Evolutionary conservation across 2,329 filamentous ascomycete species (phyloP).

Genomic region (Fusarium abutilonis): DNA sequence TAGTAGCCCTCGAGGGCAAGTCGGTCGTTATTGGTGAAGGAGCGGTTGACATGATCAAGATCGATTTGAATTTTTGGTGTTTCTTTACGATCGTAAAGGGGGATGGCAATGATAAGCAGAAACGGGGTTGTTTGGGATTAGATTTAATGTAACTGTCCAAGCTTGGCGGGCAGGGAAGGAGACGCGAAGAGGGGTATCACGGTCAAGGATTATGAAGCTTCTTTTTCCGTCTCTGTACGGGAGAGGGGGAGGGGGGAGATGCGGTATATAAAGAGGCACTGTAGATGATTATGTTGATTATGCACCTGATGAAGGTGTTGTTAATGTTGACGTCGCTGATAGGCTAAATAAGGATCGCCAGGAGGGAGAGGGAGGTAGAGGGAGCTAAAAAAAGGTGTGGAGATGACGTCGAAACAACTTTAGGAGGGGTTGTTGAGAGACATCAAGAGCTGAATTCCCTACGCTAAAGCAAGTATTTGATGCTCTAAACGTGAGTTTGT

Average conservation of each 20-base stretch:
- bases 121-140: constrained; percentile 26
- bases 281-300: too few relatives aligned
- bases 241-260: neutral
- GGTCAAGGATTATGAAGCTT: constrained; percentile 38
- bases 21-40: constrained; percentile 47
- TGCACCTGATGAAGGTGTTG: neutral
- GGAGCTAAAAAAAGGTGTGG: neutral
- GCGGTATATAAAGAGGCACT: too few relatives aligned
- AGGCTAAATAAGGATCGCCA: constrained; percentile 24
- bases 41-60: constrained; percentile 41
- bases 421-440: constrained; percentile 24
- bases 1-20: constrained; percentile 60
- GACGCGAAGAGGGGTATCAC: constrained; percentile 33
- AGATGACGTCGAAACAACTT: constrained; percentile 31
- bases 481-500: too few relatives aligned
- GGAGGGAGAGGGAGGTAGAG: constrained; percentile 24
- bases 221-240: constrained; percentile 13
- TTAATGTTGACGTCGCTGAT: constrained; percentile 36
- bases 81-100: constrained; percentile 4
- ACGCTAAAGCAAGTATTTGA: neutral
- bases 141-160: constrained; percentile 20
- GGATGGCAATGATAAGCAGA: constrained; percentile 7
- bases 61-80: neutral
- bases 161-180: constrained; percentile 38
- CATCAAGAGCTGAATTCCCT: constrained; percentile 20